Evolutionary conservation across 306 rosid genomes (phyloP), one percentile per base, ranked within the genome.

Genomic region (Cucurbita moschata): DNA sequence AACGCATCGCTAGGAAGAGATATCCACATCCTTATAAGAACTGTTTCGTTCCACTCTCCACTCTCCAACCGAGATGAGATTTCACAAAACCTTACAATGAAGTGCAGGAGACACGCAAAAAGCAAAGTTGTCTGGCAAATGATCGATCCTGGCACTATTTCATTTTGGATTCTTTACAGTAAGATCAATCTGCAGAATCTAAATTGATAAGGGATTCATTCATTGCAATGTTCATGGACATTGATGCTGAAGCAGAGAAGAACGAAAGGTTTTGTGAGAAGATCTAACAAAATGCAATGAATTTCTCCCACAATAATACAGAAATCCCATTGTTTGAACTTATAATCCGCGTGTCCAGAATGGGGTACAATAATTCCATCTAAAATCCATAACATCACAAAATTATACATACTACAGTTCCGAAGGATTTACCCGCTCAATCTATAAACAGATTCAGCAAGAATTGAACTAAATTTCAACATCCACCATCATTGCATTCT

Each of bases 401-500:
- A 69, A 69, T 47, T 50, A 69, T 50, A 69, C 59, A 69, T 13
- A 9, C 73, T 26, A 69, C 44, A 7, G 58, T 26, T 37, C 38
- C 23, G 51, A 72, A 72, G 8, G 62, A 19, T 52, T 30, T 1
- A 49, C 11, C 12, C 5, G 38, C 16, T 54, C 26, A 8, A 18
- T 71, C 76, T 72, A 55, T 46, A 11, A 53, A 56, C 38, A 19
- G 30, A 56, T 13, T 67, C 63, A 12, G 54, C 63, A 12, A 43
- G 65, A 12, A 42, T 10, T 4, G 4, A 58, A 19, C 66, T 40
- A 43, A 56, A 57, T 73, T 26, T 16, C 19, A 26, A 26, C 21
- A 12, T 46, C 81, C 57, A 9, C 18, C 26, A 77, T 83, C 77
- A 83, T 84, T 87, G 83, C 63, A 76, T n/a, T 40, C 88, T 83